Base-by-base conservation (phyloP, 208 protist genomes). In the Wallacemonas sp. region DNA sequence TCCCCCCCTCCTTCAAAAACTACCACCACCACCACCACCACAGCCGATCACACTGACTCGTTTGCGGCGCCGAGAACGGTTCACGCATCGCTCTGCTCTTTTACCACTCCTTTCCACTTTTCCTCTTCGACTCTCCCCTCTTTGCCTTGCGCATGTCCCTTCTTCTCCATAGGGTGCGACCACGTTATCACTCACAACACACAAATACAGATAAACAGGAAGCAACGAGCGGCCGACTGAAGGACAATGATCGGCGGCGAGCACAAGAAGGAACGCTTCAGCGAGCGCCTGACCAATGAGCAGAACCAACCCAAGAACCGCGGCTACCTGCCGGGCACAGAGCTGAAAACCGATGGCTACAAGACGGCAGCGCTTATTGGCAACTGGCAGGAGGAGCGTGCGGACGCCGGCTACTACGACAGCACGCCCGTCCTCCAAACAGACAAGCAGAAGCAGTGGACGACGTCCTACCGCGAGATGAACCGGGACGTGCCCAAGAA, bases 211-310 rank as follows among this genome's bases (percentile, higher is more conserved):
- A n/a, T n/a, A n/a, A n/a, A n/a, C n/a, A n/a, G n/a, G n/a, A n/a
- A n/a, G n/a, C n/a, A n/a, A n/a, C n/a, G n/a, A n/a, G n/a, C n/a
- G n/a, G n/a, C n/a, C n/a, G n/a, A n/a, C n/a, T n/a, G n/a, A n/a
- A n/a, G n/a, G n/a, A n/a, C n/a, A n/a, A 96, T 96, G 91, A 84
- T 96, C 46, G 91, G 91, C 25, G 88, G 89, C 0, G 88, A 97
- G 62, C 90, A 95, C 79, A 89, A 86, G 46, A 92, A 94, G 63
- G 89, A 97, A 69, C 87, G 92, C 49, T 81, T 93, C 45, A 96
- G 90, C 65, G 92, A 97, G 81, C 77, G 88, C 5, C 61, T 95
- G 29, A 63, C 66, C 31, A 22, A 57, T 2, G 80, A 76, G 29
- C 87, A 94, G 59, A 97, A 95, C 65, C 92, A 95, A 61, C 90